Evolutionary conservation across 352 stramenopile genomes (phyloP).

Genomic region (Halophytophthora batemanensis): DNA sequence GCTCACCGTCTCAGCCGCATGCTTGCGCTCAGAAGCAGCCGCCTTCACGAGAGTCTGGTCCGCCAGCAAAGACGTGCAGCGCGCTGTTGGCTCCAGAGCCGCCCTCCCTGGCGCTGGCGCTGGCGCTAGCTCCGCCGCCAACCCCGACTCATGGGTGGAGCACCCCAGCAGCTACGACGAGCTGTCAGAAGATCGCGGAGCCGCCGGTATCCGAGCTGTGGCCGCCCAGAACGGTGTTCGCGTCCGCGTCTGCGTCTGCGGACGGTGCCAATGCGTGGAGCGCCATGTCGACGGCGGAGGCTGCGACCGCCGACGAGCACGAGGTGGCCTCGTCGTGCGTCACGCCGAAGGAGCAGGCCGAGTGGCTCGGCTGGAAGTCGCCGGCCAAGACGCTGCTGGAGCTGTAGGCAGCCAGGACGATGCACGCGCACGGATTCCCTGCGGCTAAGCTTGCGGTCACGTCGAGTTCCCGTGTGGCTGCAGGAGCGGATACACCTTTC

Average conservation of each 20-base stretch:
- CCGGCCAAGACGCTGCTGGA: too few relatives aligned
- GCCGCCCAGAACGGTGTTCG: constrained; percentile 13
- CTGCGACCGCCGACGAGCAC: too few relatives aligned
- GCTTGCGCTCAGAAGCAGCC: not conserved
- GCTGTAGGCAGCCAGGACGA: too few relatives aligned
- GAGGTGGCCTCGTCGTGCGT: too few relatives aligned
- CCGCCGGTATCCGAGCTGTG: constrained; percentile 30
- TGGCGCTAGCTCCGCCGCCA: constrained; percentile 14
- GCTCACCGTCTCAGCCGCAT: too few relatives aligned
- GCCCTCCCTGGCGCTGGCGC: constrained; percentile 16
- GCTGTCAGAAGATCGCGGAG: constrained; percentile 25
- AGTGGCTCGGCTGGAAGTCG: too few relatives aligned
- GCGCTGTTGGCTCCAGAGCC: not conserved
- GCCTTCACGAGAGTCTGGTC: not conserved
- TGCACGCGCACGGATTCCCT: too few relatives aligned
- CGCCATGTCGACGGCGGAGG: constrained; percentile 1
- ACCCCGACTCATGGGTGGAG: constrained; percentile 22
- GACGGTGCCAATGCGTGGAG: constrained; percentile 21
- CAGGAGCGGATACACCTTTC: too few relatives aligned
- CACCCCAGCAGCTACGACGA: constrained; percentile 16
- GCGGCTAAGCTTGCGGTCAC: too few relatives aligned
- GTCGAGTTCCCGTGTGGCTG: too few relatives aligned
- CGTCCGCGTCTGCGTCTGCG: constrained; percentile 12
- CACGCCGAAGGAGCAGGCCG: too few relatives aligned
- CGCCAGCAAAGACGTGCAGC: not conserved